Conservation (phyloP, 148 eudicot genomes). For the Talinum fruticosum region DNA sequence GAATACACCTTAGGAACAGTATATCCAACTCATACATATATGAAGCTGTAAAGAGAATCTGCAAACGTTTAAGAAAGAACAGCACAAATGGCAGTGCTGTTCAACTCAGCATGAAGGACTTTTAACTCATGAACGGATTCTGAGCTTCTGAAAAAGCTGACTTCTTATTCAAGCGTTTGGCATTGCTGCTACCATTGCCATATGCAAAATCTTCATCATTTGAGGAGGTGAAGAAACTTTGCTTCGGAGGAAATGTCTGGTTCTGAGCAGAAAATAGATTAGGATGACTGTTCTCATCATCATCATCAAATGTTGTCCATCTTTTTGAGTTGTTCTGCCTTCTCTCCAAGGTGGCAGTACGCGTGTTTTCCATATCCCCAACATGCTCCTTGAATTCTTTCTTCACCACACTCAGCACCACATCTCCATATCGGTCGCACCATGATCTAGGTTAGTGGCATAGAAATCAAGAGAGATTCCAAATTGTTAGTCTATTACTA, state of each 20-base stretch:
- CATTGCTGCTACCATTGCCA: not conserved
- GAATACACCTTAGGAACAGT: not conserved
- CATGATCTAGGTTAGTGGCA: constrained; percentile 41
- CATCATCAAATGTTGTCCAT: constrained; percentile 79
- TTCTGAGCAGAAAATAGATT: constrained; percentile 47
- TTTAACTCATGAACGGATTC: constrained; percentile 1
- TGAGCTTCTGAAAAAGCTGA: constrained; percentile 2
- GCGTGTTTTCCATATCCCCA: constrained; percentile 42
- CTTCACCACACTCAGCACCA: constrained; percentile 59
- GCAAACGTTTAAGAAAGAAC: not conserved
- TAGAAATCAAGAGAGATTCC: not conserved
- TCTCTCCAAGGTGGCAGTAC: constrained; percentile 40
- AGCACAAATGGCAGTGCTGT: constrained; percentile 6
- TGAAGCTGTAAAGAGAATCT: not conserved
- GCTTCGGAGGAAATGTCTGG: not conserved
- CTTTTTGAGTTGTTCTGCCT: constrained; percentile 39
- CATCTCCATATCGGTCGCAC: constrained; percentile 70
- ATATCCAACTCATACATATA: not conserved
- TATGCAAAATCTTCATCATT: not conserved
- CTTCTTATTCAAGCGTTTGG: not conserved
- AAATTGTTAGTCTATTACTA: not conserved
- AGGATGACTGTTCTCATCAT: constrained; percentile 69
- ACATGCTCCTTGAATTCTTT: constrained; percentile 69
- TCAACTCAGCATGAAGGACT: not conserved
- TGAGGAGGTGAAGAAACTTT: constrained; percentile 5